These are phyloP conservation scores for Amanita rubescens DNA, from an alignment of 768 basidiomycete species.

Conservation along the genomic window DNA sequence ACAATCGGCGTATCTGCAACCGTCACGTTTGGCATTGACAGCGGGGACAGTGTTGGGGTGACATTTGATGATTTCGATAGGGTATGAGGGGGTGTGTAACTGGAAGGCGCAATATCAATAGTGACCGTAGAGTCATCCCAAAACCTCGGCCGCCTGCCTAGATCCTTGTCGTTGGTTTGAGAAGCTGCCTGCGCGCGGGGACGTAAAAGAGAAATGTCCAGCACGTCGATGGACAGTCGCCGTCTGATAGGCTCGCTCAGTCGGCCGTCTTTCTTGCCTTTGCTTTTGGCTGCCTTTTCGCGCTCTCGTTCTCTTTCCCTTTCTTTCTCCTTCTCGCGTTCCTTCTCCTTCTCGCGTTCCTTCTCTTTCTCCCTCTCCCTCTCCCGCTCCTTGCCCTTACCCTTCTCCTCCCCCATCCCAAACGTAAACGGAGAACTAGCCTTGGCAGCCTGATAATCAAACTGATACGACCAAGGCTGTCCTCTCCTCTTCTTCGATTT, in stretches of 20 bases:
- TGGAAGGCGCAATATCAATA: background rate
- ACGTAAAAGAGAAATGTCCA: background rate
- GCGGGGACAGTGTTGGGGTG: no score
- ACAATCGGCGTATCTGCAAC: no score
- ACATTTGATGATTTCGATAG: no score
- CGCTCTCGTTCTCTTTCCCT: constrained; percentile 1
- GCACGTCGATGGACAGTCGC: background rate
- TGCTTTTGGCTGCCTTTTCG: background rate
- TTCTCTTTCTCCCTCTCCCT: constrained; percentile 5
- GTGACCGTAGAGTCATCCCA: background rate
- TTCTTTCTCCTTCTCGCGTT: constrained; percentile 2
- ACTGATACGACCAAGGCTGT: constrained; percentile 21
- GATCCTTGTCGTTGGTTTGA: background rate
- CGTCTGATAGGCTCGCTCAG: background rate
- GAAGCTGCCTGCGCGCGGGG: background rate
- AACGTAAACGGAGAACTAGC: constrained; percentile 11
- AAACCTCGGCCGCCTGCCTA: background rate
- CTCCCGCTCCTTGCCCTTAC: no score
- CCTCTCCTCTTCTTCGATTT: constrained; percentile 4
- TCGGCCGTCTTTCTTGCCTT: background rate
- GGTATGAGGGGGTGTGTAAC: no score
- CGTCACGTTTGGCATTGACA: no score
- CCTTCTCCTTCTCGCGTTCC: constrained; percentile 5
- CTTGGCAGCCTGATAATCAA: constrained; percentile 13
- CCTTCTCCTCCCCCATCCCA: constrained; percentile 2